phyloP scores from a whole-genome alignment of 441 rosid species.

The Erysimum cheiri region DNA sequence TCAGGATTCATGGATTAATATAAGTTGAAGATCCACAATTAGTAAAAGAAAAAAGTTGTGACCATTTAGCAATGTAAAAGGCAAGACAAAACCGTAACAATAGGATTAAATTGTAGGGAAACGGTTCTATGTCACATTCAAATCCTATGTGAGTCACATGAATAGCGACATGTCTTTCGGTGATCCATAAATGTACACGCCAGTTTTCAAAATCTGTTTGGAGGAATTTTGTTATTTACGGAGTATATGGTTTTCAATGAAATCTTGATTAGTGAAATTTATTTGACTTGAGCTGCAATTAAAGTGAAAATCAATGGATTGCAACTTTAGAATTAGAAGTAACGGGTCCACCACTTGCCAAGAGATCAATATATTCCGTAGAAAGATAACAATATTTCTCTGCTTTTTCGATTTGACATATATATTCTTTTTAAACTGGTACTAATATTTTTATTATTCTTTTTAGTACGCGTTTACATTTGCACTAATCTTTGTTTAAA shows the following conservation, averaged over 20 bases:
- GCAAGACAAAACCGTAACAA: background rate
- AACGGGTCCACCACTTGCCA: slow-evolving; percentile 34
- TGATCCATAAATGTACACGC: slow-evolving; percentile 23
- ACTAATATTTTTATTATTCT: background rate
- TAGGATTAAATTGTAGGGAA: background rate
- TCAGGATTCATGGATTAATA: background rate
- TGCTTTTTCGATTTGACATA: slow-evolving; percentile 5
- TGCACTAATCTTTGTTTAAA: background rate
- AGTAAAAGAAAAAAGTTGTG: background rate
- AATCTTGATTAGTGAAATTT: background rate
- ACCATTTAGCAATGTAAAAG: slow-evolving; percentile 13
- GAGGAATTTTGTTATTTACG: background rate
- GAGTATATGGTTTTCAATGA: background rate
- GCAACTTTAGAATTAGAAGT: background rate
- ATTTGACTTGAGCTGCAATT: slow-evolving; percentile 9
- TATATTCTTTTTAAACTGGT: background rate
- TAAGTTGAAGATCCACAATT: background rate
- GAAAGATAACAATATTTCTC: background rate
- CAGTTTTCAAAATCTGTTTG: slow-evolving; percentile 25
- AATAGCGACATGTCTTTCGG: slow-evolving; percentile 14
- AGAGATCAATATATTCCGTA: slow-evolving; percentile 23
- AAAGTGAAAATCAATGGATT: background rate
- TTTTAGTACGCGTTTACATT: background rate
- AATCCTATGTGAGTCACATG: slow-evolving; percentile 23
- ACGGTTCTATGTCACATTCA: slow-evolving; percentile 24